Evolutionary conservation across 352 stramenopile genomes (phyloP), one percentile per base, ranked within the genome.

Genomic region (Globisporangium takayamanum): DNA sequence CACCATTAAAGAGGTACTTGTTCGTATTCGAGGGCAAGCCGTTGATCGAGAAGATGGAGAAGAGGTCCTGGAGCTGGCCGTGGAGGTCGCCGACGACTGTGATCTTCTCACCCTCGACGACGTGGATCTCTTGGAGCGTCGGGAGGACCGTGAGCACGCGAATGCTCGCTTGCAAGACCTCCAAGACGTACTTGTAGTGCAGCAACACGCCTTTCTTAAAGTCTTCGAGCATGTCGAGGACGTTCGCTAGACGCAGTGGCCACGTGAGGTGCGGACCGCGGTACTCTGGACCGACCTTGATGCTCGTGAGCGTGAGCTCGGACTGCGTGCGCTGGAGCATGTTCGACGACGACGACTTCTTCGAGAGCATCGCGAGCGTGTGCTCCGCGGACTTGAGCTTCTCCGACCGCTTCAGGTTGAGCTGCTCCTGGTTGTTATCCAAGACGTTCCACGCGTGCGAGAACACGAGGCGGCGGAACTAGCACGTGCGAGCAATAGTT

Each of bases 1-100:
- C 95, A 0, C 95, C 95, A 68, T 98, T 99, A 74, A 99, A 98
- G 1, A 99, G 68, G 67, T 98, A 97, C 64, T 90, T 90, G 72
- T 98, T 98, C n/a, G 84, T 89, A 11, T 53, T 48, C 11, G 75
- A 90, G 7, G 95, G 95, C 41, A 97, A 62, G 0, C 92, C 92
- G 60, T 96, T 97, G 62, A 96, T 88, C 14, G 80, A 96, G 50
- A 99, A 97, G 51, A 98, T 98, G 7, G 90, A 91, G 55, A 95
- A 97, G 2, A 98, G 73, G 59, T 99, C 96, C 44, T 97, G 84
- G 18, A 98, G 67, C 64, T 98, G 93, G n/a, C 93, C 93, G 66
- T 98, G 93, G 25, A 98, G 78, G 72, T 98, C 93, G 6, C 93
- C 93, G 3, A 97, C 72, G 41, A 98, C 87, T 12, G 92, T 98